A percentile compares a stretch with the other conserved stretches of the same genome.
phyloP scores from a whole-genome alignment of 495 filamentous ascomycete genomes.

The Cenococcum geophilum region DNA sequence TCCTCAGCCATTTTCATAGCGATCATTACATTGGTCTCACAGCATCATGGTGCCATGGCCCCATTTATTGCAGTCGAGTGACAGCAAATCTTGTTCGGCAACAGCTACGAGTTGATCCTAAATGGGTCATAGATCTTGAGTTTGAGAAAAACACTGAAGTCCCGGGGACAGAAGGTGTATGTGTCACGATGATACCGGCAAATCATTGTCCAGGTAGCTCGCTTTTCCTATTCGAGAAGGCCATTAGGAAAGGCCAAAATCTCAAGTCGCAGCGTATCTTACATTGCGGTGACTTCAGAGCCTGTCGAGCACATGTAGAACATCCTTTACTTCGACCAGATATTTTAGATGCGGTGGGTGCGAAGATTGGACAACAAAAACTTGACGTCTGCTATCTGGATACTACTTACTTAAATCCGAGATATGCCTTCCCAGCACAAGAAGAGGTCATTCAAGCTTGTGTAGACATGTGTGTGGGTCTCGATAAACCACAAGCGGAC shows the following conservation, averaged over 20 bases:
- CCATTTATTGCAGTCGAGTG: slow-evolving; percentile 91
- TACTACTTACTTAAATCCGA: slow-evolving; percentile 92
- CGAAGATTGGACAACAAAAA: slow-evolving; percentile 69
- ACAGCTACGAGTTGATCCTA: slow-evolving; percentile 77
- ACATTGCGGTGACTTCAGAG: slow-evolving; percentile 94
- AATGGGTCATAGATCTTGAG: slow-evolving; percentile 77
- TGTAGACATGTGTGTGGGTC: slow-evolving; percentile 73
- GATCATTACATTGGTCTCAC: slow-evolving; percentile 94
- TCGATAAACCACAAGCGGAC: slow-evolving; percentile 53
- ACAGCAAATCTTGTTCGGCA: slow-evolving; percentile 84
- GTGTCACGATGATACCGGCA: slow-evolving; percentile 89
- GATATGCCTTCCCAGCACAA: slow-evolving; percentile 90
- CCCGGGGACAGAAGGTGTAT: slow-evolving; percentile 69
- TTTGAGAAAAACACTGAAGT: slow-evolving; percentile 80
- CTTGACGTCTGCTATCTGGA: slow-evolving; percentile 95
- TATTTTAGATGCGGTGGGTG: slow-evolving; percentile 57
- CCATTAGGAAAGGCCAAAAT: slow-evolving; percentile 52
- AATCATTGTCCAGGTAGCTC: slow-evolving; percentile 97
- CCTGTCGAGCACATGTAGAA: slow-evolving; percentile 75
- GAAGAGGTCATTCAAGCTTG: slow-evolving; percentile 80
- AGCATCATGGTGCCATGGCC: slow-evolving; percentile 82
- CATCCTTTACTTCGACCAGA: slow-evolving; percentile 79
- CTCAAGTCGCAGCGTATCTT: slow-evolving; percentile 66
- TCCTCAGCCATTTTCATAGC: slow-evolving; percentile 95
- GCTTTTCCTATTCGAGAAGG: slow-evolving; percentile 86